phyloP scores from a whole-genome alignment of 257 asterid species.

The Petrea volubilis region DNA sequence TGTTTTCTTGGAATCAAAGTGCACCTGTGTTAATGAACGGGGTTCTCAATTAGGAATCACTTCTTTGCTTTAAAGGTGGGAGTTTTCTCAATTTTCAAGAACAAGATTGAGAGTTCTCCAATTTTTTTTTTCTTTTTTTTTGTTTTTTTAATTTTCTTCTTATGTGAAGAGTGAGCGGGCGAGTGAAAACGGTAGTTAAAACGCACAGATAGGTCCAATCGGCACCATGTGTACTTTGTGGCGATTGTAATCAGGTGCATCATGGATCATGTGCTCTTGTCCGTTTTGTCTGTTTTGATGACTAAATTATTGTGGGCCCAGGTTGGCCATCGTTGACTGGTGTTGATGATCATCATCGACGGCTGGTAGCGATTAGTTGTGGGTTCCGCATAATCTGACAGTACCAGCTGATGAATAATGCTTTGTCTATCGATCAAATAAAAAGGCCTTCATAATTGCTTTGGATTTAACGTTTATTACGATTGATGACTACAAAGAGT shows the following conservation, averaged over 20 bases:
- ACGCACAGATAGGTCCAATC: neutral
- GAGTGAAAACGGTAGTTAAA: conserved; percentile 29
- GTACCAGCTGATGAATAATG: neutral
- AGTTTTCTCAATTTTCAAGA: conserved; percentile 3
- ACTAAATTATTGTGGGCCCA: conserved; percentile 17
- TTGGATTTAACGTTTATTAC: neutral
- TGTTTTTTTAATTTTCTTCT: too few species aligned
- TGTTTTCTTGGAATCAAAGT: conserved; percentile 15
- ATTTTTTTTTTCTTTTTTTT: neutral
- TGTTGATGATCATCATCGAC: conserved; percentile 22
- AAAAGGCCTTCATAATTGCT: neutral
- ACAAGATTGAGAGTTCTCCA: conserved; percentile 18
- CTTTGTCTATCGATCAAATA: neutral
- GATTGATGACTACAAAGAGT: neutral
- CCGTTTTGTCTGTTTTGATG: conserved; percentile 32
- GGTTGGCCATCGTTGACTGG: neutral
- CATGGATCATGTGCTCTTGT: conserved; percentile 37
- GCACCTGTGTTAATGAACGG: neutral
- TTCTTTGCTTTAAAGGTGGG: conserved; percentile 58
- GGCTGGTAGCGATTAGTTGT: conserved; percentile 19
- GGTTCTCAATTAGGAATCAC: conserved; percentile 27
- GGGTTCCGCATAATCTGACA: neutral
- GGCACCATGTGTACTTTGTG: neutral
- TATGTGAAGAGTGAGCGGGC: conserved; percentile 10
- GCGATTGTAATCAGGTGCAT: neutral